phyloP scores from a whole-genome alignment of 352 stramenopile genomes.

The Globisporangium emineosum region DNA sequence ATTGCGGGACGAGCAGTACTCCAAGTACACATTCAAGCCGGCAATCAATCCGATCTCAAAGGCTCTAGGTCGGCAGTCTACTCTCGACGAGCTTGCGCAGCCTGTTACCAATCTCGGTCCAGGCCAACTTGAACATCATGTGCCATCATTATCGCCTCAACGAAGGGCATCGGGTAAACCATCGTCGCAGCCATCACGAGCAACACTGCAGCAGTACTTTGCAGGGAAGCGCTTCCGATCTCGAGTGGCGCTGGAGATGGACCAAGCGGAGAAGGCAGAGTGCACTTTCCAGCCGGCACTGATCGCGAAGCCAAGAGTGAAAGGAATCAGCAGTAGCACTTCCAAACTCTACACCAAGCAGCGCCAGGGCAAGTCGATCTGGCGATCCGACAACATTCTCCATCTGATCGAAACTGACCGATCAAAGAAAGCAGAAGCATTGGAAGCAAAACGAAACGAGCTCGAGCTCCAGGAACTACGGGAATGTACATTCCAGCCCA shows the following conservation, averaged over 20 bases:
- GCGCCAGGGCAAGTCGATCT: slow-evolving; percentile 29
- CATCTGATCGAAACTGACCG: slow-evolving; percentile 66
- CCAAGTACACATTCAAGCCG: slow-evolving; percentile 72
- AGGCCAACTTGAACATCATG: neutral
- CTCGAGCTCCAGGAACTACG: slow-evolving; percentile 61
- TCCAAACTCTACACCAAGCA: slow-evolving; percentile 37
- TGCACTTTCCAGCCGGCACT: slow-evolving; percentile 69
- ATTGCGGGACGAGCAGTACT: slow-evolving; percentile 47
- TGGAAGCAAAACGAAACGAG: slow-evolving; percentile 57
- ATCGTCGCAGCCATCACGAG: slow-evolving; percentile 20
- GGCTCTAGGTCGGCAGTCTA: slow-evolving; percentile 46
- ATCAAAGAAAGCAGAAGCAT: slow-evolving; percentile 46
- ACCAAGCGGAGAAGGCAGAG: slow-evolving; percentile 58
- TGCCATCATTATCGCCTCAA: slow-evolving; percentile 4
- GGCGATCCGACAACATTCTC: slow-evolving; percentile 63
- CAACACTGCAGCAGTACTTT: slow-evolving; percentile 49
- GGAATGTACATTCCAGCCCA: slow-evolving; percentile 84
- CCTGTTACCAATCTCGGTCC: slow-evolving; percentile 28
- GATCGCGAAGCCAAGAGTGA: slow-evolving; percentile 20
- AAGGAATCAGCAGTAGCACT: slow-evolving; percentile 27
- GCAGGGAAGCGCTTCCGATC: slow-evolving; percentile 68
- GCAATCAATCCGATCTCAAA: slow-evolving; percentile 76
- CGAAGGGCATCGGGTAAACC: slow-evolving; percentile 13
- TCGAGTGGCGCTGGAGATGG: slow-evolving; percentile 64
- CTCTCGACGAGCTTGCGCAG: slow-evolving; percentile 42